Evolutionary conservation across 2,329 filamentous ascomycete genomes (phyloP), one percentile per base, ranked within the genome.

Genomic region (Cercospora beticola): DNA sequence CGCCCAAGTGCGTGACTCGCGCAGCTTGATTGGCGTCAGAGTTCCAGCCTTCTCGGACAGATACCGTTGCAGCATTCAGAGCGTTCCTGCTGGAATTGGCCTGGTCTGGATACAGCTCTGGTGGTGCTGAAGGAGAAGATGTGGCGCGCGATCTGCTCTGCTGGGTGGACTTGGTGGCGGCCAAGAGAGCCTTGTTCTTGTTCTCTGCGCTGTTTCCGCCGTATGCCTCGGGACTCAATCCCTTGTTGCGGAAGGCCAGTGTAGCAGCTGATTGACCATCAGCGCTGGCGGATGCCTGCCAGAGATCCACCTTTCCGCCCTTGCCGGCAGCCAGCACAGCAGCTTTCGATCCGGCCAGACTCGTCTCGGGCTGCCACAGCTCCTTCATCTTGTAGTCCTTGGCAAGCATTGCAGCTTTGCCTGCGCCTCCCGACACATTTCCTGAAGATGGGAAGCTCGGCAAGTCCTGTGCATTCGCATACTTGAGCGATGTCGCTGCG

Each of bases 161-260:
- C 30, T 87, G 83, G 81, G 93, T 89, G n/a, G 92, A 92, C 30
- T 89, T 92, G 61, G 90, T 90, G 12, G 93, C 93, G 52, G 93
- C 93, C 40, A 87, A 82, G 58, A 94, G 83, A 1, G 93, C 93
- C 68, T 87, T 89, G 69, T 87, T 86, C 40, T 84, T 85, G 56
- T 86, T 85, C 28, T 89, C 79, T 9, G 79, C 80, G 21, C 80
- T 83, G 71, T 83, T 82, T 40, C 82, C 82, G 70, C 82, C 81
- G 74, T 84, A 83, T 30, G 81, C 76, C 66, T 83, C 79, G 5
- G 82, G 81, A 69, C 80, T 82, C 46, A 83, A 74, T 36, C 78
- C 79, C 65, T 85, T 84, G 57, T 83, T 85, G 71, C 84, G 84
- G 78, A 90, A 88, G n/a, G 89, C 89, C 68, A 90, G 85, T 49